Evolutionary conservation across 1,284 basidiomycete species (phyloP).

Genomic region (Ustilago cynodontis): DNA sequence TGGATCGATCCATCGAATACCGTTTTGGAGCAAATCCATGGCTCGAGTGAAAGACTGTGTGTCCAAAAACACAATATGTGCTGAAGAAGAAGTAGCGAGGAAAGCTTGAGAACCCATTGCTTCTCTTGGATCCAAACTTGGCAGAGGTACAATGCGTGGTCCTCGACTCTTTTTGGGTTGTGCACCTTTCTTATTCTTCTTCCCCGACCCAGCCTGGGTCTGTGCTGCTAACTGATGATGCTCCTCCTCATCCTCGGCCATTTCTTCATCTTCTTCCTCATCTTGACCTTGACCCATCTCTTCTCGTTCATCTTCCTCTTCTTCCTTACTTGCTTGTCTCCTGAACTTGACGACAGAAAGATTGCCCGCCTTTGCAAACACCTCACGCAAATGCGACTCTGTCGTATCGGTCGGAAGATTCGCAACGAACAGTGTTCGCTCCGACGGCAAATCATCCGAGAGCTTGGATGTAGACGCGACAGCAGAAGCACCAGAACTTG

Average conservation of each 20-base stretch:
- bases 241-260: conserved; percentile 16
- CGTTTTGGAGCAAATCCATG: conserved; percentile 26
- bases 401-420: conserved; percentile 65
- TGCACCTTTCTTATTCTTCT: conserved; percentile 20
- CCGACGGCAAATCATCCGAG: conserved; percentile 31
- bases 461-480: conserved; percentile 18
- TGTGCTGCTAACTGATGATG: conserved; percentile 13
- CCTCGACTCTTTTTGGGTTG: conserved; percentile 21
- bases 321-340: conserved; percentile 12
- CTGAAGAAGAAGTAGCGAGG: conserved; percentile 48
- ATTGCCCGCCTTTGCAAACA: conserved; percentile 60
- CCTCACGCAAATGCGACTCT: conserved; percentile 47
- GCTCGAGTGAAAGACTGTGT: conserved; percentile 48
- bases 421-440: conserved; percentile 63
- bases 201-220: not conserved
- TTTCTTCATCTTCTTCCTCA: conserved; percentile 19
- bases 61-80: conserved; percentile 66
- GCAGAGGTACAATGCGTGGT: conserved; percentile 42
- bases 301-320: conserved; percentile 49
- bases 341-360: conserved; percentile 52
- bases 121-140: conserved; percentile 39
- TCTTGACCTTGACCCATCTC: conserved; percentile 29
- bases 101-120: conserved; percentile 25
- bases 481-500: not conserved
- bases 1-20: conserved; percentile 24